phyloP scores from a whole-genome alignment of 768 basidiomycete genomes.

The Suillus plorans region DNA sequence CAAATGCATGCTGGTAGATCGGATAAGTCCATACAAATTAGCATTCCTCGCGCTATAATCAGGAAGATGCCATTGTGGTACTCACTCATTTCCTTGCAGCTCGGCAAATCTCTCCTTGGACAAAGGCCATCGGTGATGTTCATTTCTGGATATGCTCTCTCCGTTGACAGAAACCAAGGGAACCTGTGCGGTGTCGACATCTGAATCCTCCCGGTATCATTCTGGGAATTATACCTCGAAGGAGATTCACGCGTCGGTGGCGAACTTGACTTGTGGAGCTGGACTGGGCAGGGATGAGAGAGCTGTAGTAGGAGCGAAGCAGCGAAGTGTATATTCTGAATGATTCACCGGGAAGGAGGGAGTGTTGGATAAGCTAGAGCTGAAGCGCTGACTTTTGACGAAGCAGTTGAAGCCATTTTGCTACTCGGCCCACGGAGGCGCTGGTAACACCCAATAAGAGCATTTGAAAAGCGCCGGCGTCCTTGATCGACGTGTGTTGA shows the following conservation, averaged over 20 bases:
- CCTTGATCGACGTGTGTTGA: no score
- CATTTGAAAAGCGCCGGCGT: no score
- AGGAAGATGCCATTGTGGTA: conserved; percentile 2
- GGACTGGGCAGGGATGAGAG: conserved; percentile 11
- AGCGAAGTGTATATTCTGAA: conserved; percentile 21
- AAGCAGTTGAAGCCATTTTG: not conserved
- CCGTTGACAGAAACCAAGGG: conserved; percentile 44
- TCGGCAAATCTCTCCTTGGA: conserved; percentile 39
- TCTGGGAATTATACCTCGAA: conserved; percentile 36
- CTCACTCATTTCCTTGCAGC: conserved; percentile 31
- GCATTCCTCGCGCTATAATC: not conserved
- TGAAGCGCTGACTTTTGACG: conserved; percentile 13
- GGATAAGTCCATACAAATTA: conserved; percentile 46
- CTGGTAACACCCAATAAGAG: no score
- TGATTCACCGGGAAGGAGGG: conserved; percentile 61
- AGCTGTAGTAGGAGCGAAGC: conserved; percentile 2
- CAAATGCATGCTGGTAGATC: conserved; percentile 54
- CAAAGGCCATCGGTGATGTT: conserved; percentile 50
- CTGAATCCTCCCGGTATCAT: conserved; percentile 11
- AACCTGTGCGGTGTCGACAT: not conserved
- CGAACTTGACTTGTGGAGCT: conserved; percentile 28
- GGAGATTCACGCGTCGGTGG: conserved; percentile 28
- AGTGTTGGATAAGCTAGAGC: conserved; percentile 54
- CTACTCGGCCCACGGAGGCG: no score
- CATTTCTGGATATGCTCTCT: conserved; percentile 40